These are phyloP conservation scores for Kwoniella botswanensis DNA, from an alignment of 768 basidiomycete genomes.

Conservation along the genomic window DNA sequence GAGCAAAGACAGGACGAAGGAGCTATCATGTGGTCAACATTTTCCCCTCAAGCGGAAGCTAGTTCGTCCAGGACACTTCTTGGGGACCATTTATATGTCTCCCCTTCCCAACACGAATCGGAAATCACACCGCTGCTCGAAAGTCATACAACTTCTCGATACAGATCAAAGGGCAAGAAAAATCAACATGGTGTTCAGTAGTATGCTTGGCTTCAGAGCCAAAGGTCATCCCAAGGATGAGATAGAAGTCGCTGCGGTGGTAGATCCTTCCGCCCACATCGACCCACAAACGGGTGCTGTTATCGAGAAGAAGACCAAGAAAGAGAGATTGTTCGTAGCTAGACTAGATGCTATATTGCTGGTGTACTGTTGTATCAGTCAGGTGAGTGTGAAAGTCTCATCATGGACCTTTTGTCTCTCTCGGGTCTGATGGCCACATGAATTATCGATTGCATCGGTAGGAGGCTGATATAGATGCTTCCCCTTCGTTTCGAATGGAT, in stretches of 20 bases:
- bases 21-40: conserved; percentile 2
- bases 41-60: conserved; percentile 5
- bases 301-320: conserved; percentile 35
- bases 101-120: not conserved
- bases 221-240: conserved; percentile 9
- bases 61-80: not conserved
- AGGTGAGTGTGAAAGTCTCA: conserved; percentile 3
- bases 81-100: not conserved
- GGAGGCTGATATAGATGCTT: no score
- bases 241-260: conserved; percentile 17
- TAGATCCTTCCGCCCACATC: conserved; percentile 29
- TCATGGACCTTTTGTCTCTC: not conserved
- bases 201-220: conserved; percentile 24
- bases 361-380: conserved; percentile 36
- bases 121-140: conserved; percentile 3
- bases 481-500: no score
- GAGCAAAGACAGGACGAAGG: not conserved
- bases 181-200: conserved; percentile 18
- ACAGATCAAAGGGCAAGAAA: not conserved
- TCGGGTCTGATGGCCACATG: no score
- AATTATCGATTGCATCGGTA: no score
- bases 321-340: conserved; percentile 36
- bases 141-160: not conserved
- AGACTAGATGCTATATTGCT: conserved; percentile 42
- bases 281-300: conserved; percentile 39